Evolutionary conservation across 31 red algal species (phyloP).

Genomic region (Odonthalia washingtoniensis): DNA sequence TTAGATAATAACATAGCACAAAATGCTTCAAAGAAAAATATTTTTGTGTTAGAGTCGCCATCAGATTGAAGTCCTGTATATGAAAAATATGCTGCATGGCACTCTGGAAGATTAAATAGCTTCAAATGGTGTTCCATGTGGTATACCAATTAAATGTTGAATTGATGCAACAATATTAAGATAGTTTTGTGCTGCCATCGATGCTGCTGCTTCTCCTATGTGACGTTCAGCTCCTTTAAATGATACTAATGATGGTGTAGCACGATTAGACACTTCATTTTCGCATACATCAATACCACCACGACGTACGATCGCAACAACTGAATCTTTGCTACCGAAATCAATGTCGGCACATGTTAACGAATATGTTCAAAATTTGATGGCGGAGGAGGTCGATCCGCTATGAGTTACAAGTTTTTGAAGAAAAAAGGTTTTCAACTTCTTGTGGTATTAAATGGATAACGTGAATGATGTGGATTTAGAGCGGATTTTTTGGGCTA

Average conservation of each 20-base stretch:
- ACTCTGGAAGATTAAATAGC: constrained; percentile 44
- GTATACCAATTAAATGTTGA: constrained; percentile 86
- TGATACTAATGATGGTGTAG: constrained; percentile 86
- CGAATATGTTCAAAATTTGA: too few species aligned
- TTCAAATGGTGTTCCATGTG: constrained; percentile 58
- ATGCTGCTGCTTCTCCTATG: constrained; percentile 91
- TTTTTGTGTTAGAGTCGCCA: not conserved
- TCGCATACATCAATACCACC: constrained; percentile 95
- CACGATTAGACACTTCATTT: constrained; percentile 96
- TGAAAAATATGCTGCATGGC: constrained; percentile 44
- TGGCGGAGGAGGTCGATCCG: too few species aligned
- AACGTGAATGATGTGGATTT: too few species aligned
- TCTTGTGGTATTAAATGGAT: too few species aligned
- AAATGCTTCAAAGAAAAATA: constrained; percentile 52
- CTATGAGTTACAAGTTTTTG: too few species aligned
- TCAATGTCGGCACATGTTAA: constrained; percentile 77
- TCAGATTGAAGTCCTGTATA: constrained; percentile 59
- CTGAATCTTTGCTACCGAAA: constrained; percentile 92
- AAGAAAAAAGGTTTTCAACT: too few species aligned
- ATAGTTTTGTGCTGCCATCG: constrained; percentile 87
- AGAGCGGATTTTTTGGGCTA: too few species aligned
- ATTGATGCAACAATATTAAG: constrained; percentile 75
- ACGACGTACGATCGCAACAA: constrained; percentile 92
- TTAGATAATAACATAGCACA: constrained; percentile 48
- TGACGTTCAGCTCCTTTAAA: constrained; percentile 88